phyloP scores from a whole-genome alignment of 306 rosid genomes.

The Dalbergia oliveri region DNA sequence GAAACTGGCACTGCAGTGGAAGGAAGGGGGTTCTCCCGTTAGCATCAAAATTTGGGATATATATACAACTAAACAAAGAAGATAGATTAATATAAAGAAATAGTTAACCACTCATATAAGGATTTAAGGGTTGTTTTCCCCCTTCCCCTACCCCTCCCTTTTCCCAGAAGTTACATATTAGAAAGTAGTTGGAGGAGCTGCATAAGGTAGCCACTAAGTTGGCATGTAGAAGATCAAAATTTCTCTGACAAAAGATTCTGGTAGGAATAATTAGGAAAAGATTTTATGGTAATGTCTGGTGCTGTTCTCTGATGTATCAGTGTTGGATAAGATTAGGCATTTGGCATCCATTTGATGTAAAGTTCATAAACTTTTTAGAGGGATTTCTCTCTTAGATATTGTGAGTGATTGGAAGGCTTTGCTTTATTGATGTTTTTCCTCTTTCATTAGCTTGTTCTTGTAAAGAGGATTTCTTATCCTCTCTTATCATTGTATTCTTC shows the following conservation, averaged over 20 bases:
- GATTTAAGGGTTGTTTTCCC: constrained; percentile 5
- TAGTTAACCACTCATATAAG: not conserved
- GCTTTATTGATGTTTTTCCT: no score
- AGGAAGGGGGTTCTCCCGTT: not conserved
- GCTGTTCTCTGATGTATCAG: no score
- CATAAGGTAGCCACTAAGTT: not conserved
- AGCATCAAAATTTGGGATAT: not conserved
- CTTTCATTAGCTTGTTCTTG: no score
- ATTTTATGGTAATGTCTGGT: no score
- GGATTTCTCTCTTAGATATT: no score
- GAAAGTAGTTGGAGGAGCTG: constrained; percentile 3
- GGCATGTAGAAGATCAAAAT: constrained; percentile 5
- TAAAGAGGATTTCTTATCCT: no score
- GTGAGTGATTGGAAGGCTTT: no score
- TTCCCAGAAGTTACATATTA: not conserved
- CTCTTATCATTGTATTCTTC: no score
- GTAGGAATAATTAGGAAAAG: no score
- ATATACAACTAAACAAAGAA: not conserved
- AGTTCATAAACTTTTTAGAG: no score
- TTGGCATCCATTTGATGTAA: no score
- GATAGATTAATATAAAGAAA: not conserved
- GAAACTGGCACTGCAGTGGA: not conserved
- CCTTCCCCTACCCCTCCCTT: not conserved
- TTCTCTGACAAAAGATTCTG: not conserved
- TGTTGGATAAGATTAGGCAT: no score